Conservation (phyloP, 805 yeast species). For the Jamesozyma spencerorum region DNA sequence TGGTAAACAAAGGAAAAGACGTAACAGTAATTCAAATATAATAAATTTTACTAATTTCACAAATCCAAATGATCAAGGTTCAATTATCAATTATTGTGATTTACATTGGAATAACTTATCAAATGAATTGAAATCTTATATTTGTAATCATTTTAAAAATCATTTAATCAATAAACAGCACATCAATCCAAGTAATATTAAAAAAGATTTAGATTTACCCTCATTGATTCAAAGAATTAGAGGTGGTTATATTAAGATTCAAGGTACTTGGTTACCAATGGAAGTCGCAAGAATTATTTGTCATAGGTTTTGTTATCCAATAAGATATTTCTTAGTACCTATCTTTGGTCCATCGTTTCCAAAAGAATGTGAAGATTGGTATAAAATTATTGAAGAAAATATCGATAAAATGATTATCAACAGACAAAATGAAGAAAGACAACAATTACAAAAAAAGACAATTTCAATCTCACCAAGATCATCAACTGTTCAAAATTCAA, state of each 20-base stretch:
- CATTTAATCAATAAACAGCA: conserved; percentile 8
- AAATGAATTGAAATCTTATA: conserved; percentile 11
- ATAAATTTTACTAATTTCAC: neutral
- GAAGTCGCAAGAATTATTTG: conserved; percentile 61
- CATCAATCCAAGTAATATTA: neutral
- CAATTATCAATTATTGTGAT: conserved; percentile 18
- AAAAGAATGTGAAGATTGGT: conserved; percentile 24
- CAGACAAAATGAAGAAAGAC: conserved; percentile 2
- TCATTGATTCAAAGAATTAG: conserved; percentile 52
- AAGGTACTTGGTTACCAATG: conserved; percentile 88
- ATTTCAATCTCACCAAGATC: conserved; percentile 1
- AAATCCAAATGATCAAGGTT: neutral
- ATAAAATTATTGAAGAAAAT: conserved; percentile 25
- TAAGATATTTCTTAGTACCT: conserved; percentile 69
- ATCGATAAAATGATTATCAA: conserved; percentile 4
- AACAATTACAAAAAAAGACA: neutral
- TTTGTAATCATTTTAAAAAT: conserved; percentile 11
- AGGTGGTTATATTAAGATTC: conserved; percentile 87
- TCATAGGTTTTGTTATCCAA: conserved; percentile 63
- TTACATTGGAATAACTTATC: conserved; percentile 28
- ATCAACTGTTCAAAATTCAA: neutral
- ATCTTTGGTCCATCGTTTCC: conserved; percentile 64
- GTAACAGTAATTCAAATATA: conserved; percentile 3
- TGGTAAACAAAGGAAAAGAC: conserved; percentile 6
- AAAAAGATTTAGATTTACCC: conserved; percentile 12